Base-by-base conservation (phyloP, 345 rosid species). In the Excoecaria agallocha region DNA sequence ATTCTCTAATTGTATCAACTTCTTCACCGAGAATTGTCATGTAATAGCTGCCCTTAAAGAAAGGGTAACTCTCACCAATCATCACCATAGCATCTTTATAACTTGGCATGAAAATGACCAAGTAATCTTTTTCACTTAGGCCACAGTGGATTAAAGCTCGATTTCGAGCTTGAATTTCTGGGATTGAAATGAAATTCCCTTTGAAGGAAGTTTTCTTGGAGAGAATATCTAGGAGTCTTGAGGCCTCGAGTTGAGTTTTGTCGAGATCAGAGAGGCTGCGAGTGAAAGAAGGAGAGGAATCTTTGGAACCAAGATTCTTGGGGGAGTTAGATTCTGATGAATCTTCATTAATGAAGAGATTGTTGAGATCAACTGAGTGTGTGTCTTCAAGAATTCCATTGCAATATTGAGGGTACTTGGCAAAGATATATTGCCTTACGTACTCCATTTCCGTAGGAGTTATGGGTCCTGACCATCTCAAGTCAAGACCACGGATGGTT, bases 391-490 rank as follows among this genome's bases (percentile, higher is more conserved):
- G 80, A 59, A 85, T 74, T 0, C 89, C 91, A 50, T 83, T 73
- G 80, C 77, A 78, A 56, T 88, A 90, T 66, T 88, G 86, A 35
- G 94, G 94, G 69, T 90, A 90, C 72, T 90, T 90, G 24, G 92
- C 84, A n/a, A 83, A 68, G 46, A 90, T 86, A 72, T 86, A 90
- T 22, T 90, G 94, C 57, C 85, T 82, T 19, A 90, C 92, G 54
- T 84, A 88, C 45, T 79, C 84, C 88, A 88, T 88, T 81, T 90
- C 94, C 6, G 75, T 77, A 0, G 85, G 89, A 0, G 94, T 90
- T 64, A 88, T 90, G 3, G 94, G 90, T 6, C 88, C 90, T 5
- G 92, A 90, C 89, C 94, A 90, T 72, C 94, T 79, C 24, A 90
- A 84, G 82, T 83, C 91, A 41, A 90, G 84, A 5, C 91, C 88